phyloP scores from a whole-genome alignment of 2,329 filamentous ascomycete species.

The Hortaea werneckii region DNA sequence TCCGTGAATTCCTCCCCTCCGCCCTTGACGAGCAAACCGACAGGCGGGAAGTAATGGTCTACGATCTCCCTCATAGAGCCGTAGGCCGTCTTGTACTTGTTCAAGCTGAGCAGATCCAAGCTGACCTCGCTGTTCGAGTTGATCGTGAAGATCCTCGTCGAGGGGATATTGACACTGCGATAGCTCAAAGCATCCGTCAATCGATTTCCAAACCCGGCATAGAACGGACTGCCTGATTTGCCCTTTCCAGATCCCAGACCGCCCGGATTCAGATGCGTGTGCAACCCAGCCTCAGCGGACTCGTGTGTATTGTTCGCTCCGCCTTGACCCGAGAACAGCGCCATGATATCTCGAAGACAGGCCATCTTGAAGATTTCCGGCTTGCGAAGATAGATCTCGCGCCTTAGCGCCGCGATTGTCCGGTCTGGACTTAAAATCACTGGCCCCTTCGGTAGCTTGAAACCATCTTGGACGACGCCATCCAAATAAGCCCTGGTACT shows the following conservation, averaged over 20 bases:
- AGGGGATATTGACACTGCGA: slow-evolving; percentile 88
- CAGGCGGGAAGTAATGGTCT: slow-evolving; percentile 94
- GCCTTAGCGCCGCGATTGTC: slow-evolving; percentile 82
- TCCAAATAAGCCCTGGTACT: slow-evolving; percentile 81
- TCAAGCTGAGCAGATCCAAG: slow-evolving; percentile 77
- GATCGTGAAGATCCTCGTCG: slow-evolving; percentile 93
- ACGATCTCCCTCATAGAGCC: slow-evolving; percentile 95
- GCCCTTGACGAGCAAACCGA: slow-evolving; percentile 73
- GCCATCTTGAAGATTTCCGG: slow-evolving; percentile 99
- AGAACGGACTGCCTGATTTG: slow-evolving; percentile 56
- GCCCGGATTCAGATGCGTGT: slow-evolving; percentile 7
- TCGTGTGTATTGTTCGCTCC: slow-evolving; percentile 23
- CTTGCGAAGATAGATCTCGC: slow-evolving; percentile 90
- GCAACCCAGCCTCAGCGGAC: slow-evolving; percentile 19
- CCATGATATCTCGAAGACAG: slow-evolving; percentile 85
- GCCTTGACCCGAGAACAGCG: slow-evolving; percentile 52
- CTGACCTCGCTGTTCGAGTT: slow-evolving; percentile 96
- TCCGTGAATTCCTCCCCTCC: slow-evolving; percentile 94
- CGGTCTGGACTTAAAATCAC: slow-evolving; percentile 92
- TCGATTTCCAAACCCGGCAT: slow-evolving; percentile 92
- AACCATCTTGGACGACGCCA: slow-evolving; percentile 79
- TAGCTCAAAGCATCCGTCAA: slow-evolving; percentile 95
- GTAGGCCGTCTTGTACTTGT: slow-evolving; percentile 93
- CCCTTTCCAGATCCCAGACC: slow-evolving; percentile 15
- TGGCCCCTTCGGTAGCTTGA: slow-evolving; percentile 75